Conservation (phyloP, 345 rosid species). For the Salix udensis region DNA sequence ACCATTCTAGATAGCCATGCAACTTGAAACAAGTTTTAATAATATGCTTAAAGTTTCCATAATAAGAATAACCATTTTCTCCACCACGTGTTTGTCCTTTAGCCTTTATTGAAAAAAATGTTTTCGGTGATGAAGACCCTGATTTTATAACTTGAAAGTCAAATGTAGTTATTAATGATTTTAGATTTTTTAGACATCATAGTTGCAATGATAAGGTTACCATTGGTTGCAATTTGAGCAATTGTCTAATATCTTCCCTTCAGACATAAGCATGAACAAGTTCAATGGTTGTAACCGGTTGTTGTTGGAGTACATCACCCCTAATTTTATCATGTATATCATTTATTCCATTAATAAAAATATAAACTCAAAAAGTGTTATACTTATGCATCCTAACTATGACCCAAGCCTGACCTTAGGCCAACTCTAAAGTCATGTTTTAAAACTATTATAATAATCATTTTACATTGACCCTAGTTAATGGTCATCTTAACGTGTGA, state of each 20-base stretch:
- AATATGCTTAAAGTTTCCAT: background rate
- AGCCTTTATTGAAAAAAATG: background rate
- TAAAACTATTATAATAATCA: no score
- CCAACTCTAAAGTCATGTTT: no score
- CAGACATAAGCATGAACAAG: background rate
- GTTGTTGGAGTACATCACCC: background rate
- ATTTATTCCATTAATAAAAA: background rate
- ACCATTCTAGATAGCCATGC: background rate
- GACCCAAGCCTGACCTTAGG: no score
- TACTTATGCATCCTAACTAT: background rate
- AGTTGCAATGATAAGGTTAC: no score
- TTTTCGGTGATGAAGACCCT: no score
- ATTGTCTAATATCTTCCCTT: background rate
- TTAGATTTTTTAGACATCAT: no score
- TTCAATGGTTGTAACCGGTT: background rate
- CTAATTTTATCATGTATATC: background rate
- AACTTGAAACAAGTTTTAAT: background rate
- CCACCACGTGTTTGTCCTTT: background rate
- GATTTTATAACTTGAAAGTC: no score
- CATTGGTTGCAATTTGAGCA: background rate
- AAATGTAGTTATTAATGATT: no score
- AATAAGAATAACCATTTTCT: background rate
- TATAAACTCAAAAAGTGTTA: background rate
- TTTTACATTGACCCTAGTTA: no score
- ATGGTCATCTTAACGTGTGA: no score